These are phyloP conservation scores for Penium margaritaceum DNA, from an alignment of 139 green algal genomes.

Conservation along the genomic window DNA sequence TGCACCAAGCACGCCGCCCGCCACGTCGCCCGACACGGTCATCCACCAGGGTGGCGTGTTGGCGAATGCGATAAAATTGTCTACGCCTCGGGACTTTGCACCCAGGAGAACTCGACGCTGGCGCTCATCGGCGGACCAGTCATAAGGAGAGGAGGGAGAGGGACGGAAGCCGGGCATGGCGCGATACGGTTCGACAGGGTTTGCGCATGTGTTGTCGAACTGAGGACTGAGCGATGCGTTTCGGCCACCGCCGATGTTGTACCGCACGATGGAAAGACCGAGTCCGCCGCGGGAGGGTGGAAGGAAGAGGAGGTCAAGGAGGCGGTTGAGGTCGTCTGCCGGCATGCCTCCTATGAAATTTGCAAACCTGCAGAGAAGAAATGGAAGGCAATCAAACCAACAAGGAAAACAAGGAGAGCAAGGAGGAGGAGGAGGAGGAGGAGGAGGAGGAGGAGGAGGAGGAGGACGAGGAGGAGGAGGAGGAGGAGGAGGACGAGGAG, in stretches of 20 bases:
- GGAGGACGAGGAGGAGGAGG: too few species aligned
- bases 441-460: too few species aligned
- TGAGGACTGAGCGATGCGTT: neutral
- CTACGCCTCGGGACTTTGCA: conserved; percentile 25
- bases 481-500: too few species aligned
- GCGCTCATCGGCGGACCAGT: conserved; percentile 27
- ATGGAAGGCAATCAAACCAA: too few species aligned
- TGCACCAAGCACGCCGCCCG: conserved; percentile 9
- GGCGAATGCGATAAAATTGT: conserved; percentile 44
- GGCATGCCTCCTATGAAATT: neutral
- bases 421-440: too few species aligned
- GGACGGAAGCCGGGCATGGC: conserved; percentile 17
- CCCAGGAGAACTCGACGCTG: conserved; percentile 39
- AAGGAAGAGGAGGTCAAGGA: conserved; percentile 47
- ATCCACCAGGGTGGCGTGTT: conserved; percentile 49
- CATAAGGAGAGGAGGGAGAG: conserved; percentile 8
- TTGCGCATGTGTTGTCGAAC: neutral
- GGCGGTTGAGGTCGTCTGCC: neutral
- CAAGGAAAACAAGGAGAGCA: too few species aligned
- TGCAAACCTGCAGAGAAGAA: too few species aligned
- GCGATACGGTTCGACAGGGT: neutral
- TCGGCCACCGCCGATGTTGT: conserved; percentile 38
- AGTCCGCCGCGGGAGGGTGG: conserved; percentile 20
- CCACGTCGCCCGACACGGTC: conserved; percentile 30
- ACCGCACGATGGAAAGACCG: conserved; percentile 40